Evolutionary conservation across 805 yeast genomes (phyloP).

Genomic region (Spathaspora gorwiae): DNA sequence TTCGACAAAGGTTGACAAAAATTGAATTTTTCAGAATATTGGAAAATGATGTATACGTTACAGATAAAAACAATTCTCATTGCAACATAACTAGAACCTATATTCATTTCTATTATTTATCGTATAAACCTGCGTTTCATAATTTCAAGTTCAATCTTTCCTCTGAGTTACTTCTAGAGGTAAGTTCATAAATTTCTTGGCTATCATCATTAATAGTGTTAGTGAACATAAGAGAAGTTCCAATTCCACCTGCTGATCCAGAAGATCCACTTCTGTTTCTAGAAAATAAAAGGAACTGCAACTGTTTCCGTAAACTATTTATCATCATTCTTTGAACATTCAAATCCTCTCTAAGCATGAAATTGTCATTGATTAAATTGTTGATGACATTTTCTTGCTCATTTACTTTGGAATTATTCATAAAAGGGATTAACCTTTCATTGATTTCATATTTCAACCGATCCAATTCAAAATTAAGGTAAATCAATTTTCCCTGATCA

Average conservation of each 20-base stretch:
- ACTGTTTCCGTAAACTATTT: slow-evolving; percentile 45
- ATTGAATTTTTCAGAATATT: too few species aligned
- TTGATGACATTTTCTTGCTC: slow-evolving; percentile 29
- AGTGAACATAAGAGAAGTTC: not conserved
- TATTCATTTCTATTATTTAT: too few species aligned
- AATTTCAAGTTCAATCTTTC: slow-evolving; percentile 33
- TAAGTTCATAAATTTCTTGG: slow-evolving; percentile 21
- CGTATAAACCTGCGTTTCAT: slow-evolving; percentile 4
- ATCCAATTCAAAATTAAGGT: slow-evolving; percentile 40
- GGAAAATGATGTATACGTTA: too few species aligned
- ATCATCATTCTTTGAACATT: slow-evolving; percentile 41
- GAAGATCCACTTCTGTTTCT: slow-evolving; percentile 24
- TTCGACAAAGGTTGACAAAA: too few species aligned
- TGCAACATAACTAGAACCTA: too few species aligned
- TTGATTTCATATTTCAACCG: slow-evolving; percentile 40
- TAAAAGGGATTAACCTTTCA: slow-evolving; percentile 32
- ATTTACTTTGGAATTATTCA: slow-evolving; percentile 18
- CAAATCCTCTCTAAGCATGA: slow-evolving; percentile 44
- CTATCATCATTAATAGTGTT: not conserved
- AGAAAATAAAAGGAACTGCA: slow-evolving; percentile 44
- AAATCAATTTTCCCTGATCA: slow-evolving; percentile 25
- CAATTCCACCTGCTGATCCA: not conserved
- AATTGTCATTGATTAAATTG: slow-evolving; percentile 32
- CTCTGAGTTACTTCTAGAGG: slow-evolving; percentile 27
- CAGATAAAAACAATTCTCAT: too few species aligned